These are phyloP conservation scores for Claviceps quebecensis DNA, from an alignment of 2,329 filamentous ascomycete genomes.

Conservation along the genomic window DNA sequence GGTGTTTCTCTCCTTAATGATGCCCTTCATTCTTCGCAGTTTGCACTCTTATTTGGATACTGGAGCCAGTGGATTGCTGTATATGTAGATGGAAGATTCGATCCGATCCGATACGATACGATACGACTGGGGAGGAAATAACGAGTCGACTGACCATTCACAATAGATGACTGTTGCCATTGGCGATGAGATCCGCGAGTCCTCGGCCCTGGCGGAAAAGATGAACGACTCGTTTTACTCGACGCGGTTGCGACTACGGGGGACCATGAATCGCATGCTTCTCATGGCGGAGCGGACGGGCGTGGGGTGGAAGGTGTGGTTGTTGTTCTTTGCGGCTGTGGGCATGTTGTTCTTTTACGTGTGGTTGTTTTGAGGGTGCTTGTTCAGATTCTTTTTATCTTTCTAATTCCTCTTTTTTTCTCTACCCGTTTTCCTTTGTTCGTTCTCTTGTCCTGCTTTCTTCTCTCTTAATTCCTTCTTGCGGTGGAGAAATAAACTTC, in stretches of 20 bases:
- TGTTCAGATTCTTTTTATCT: not conserved
- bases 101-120: no score
- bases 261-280: constrained; percentile 96
- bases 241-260: constrained; percentile 64
- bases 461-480: no score
- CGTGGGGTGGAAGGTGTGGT: constrained; percentile 92
- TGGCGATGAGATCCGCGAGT: constrained; percentile 88
- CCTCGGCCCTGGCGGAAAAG: constrained; percentile 74
- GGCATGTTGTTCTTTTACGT: constrained; percentile 79
- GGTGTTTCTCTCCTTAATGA: no score
- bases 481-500: no score
- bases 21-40: no score
- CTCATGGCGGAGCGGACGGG: constrained; percentile 89
- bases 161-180: constrained; percentile 76
- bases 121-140: no score
- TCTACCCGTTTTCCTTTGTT: not conserved
- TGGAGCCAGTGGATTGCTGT: no score
- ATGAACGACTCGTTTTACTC: constrained; percentile 93
- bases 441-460: not conserved
- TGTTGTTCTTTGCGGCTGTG: constrained; percentile 75
- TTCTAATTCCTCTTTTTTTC: not conserved
- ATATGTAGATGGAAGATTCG: no score
- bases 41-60: no score
- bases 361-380: constrained; percentile 57
- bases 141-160: no score